A percentile compares a stretch with the other conserved stretches of the same genome.
phyloP scores from a whole-genome alignment of 2,329 filamentous ascomycete species.

The Rhinocladiella similis region DNA sequence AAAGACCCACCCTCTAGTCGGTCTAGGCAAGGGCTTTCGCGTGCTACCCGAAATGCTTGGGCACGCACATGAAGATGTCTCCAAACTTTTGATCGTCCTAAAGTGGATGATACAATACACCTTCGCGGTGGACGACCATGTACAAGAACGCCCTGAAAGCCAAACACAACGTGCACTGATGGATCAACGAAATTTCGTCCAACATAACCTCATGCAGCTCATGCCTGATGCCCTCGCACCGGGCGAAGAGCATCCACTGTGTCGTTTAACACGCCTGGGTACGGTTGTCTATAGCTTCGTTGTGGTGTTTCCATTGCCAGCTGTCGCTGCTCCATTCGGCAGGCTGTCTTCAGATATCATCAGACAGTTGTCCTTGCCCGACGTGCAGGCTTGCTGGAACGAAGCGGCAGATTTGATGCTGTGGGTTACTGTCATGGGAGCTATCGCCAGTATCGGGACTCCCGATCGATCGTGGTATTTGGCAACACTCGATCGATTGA shows the following conservation, averaged over 20 bases:
- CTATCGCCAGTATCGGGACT: slow-evolving; percentile 38
- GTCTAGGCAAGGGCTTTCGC: slow-evolving; percentile 29
- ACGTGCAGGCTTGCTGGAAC: slow-evolving; percentile 31
- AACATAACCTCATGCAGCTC: slow-evolving; percentile 38
- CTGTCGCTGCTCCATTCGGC: slow-evolving; percentile 38
- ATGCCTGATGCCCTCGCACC: slow-evolving; percentile 30
- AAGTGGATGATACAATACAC: slow-evolving; percentile 37
- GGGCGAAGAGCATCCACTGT: slow-evolving; percentile 29
- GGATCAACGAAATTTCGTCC: slow-evolving; percentile 42
- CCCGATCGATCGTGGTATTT: slow-evolving; percentile 38
- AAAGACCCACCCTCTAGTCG: slow-evolving; percentile 33
- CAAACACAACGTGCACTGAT: slow-evolving; percentile 31
- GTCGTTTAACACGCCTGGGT: slow-evolving; percentile 39
- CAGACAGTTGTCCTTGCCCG: slow-evolving; percentile 29
- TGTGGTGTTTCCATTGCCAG: slow-evolving; percentile 42
- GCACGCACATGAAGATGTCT: slow-evolving; percentile 12
- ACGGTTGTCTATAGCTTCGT: slow-evolving; percentile 40
- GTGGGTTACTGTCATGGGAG: slow-evolving; percentile 40
- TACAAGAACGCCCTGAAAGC: slow-evolving; percentile 19
- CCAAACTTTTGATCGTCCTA: slow-evolving; percentile 34
- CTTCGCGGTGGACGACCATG: slow-evolving; percentile 31
- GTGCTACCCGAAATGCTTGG: slow-evolving; percentile 15
- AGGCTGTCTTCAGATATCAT: slow-evolving; percentile 33
- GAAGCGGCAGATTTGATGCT: slow-evolving; percentile 33
- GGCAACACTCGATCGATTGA: slow-evolving; percentile 28